These are phyloP conservation scores for Eimeria tenella DNA, from an alignment of 169 alveolate species.

Conservation along the genomic window DNA sequence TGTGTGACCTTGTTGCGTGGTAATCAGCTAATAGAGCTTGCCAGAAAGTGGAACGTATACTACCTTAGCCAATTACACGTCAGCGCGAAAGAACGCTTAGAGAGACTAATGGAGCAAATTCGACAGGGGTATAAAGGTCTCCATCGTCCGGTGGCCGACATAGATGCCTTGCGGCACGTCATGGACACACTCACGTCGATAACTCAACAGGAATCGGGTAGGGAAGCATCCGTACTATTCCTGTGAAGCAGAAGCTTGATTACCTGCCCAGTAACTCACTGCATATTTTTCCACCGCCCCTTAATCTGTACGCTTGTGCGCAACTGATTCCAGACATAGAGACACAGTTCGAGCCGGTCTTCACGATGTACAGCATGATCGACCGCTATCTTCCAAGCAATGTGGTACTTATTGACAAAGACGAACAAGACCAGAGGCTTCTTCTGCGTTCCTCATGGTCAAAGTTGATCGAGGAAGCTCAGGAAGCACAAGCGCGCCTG, in stretches of 20 bases:
- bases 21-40: constrained; percentile 83
- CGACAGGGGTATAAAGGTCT: constrained; percentile 74
- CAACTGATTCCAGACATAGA: constrained; percentile 93
- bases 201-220: constrained; percentile 84
- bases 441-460: constrained; percentile 94
- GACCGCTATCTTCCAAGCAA: constrained; percentile 89
- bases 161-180: constrained; percentile 94
- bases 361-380: constrained; percentile 93
- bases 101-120: constrained; percentile 83
- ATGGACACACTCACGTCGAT: constrained; percentile 94
- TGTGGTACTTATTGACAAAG: constrained; percentile 90
- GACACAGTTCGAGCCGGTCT: constrained; percentile 93
- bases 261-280: no score
- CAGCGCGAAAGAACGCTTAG: constrained; percentile 86
- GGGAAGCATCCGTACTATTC: neutral
- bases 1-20: constrained; percentile 35
- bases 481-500: constrained; percentile 89
- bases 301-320: neutral
- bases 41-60: constrained; percentile 90
- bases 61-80: constrained; percentile 92
- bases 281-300: no score
- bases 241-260: neutral
- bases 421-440: constrained; percentile 94
- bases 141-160: constrained; percentile 90
- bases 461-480: constrained; percentile 90